Evolutionary conservation across 805 yeast species (phyloP), one percentile per base, ranked within the genome.

Genomic region (Candida tallmaniae): DNA sequence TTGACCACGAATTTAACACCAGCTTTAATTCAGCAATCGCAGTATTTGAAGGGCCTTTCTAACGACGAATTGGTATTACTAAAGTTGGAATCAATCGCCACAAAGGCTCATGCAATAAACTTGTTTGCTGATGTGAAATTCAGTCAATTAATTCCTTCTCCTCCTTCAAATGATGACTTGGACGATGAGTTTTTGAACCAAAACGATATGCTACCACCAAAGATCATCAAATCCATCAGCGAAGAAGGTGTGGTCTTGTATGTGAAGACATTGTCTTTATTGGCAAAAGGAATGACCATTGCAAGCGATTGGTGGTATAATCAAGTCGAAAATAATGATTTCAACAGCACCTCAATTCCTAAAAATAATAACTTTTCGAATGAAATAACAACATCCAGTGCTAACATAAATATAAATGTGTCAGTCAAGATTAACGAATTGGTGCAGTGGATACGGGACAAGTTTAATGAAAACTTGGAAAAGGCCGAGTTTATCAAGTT

Each of bases 231-330:
- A 39, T 59, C 70, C 8, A 62, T 88, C 4, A 78, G 94, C 39
- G 88, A 83, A 46, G 97, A 93, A 54, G 94, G 97, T 2, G 78
- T 88, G 14, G 80, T 80, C 1, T 62, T 90, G 36, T 90, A 88
- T 58, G 82, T 88, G 42, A 90, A 89, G 58, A 76, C 94, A 0
- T 68, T 93, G 29, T 78, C 95, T 1, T 61, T 89, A 11, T 68
- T 90, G 33, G 90, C 96, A 0, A 77, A 73, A 40, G 95, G 96
- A 0, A 89, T 90, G 94, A 72, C 77, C 32, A 57, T 78, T 26
- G 95, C 96, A 1, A 78, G 89, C 27, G 80, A 72, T 10, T 93
- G 97, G 97, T 93, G 97, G 97, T 72, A 75, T 41, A 60, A 58
- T 23, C 62, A 71, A 37, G 14, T 25, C 19, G 27, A 20, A 25